Conservation (phyloP, 331 rosid genomes). For the Rosa hybrid region DNA sequence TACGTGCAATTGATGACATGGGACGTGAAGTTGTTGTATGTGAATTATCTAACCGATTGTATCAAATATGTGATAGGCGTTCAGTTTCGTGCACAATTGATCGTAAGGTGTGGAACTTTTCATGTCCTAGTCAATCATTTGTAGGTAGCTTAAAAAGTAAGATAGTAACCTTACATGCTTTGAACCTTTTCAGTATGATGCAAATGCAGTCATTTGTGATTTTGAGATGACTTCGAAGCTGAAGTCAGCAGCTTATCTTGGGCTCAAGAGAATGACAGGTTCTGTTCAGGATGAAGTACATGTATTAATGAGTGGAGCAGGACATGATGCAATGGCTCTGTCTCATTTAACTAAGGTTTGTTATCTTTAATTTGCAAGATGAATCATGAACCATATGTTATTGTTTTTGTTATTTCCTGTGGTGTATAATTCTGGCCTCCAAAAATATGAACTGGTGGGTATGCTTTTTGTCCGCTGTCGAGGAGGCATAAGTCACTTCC, state of each 20-base stretch:
- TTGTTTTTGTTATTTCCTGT: not conserved
- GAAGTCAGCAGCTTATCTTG: slow-evolving; percentile 65
- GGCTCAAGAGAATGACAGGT: slow-evolving; percentile 66
- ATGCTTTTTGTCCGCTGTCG: slow-evolving; percentile 95
- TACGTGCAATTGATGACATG: slow-evolving; percentile 78
- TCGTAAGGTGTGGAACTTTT: slow-evolving; percentile 58
- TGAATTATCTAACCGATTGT: slow-evolving; percentile 66
- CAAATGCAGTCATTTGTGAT: slow-evolving; percentile 82
- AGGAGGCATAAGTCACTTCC: slow-evolving; percentile 93
- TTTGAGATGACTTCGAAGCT: slow-evolving; percentile 76
- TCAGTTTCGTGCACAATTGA: slow-evolving; percentile 81
- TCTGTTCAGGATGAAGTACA: slow-evolving; percentile 74
- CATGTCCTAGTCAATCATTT: slow-evolving; percentile 14
- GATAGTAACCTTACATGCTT: slow-evolving; percentile 13
- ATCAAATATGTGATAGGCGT: slow-evolving; percentile 77
- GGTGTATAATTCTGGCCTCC: slow-evolving; percentile 14
- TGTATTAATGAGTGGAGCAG: slow-evolving; percentile 94
- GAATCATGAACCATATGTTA: not conserved
- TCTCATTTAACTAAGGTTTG: slow-evolving; percentile 85
- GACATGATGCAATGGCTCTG: slow-evolving; percentile 97
- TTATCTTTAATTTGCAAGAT: not conserved
- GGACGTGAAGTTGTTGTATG: slow-evolving; percentile 86
- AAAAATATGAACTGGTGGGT: slow-evolving; percentile 62
- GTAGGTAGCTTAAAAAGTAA: not conserved
- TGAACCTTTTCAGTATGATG: slow-evolving; percentile 69